Percentiles rank a stretch among this genome's conserved stretches.
Conservation (phyloP, 352 stramenopile species). For the Pythium pyrilobum region DNA sequence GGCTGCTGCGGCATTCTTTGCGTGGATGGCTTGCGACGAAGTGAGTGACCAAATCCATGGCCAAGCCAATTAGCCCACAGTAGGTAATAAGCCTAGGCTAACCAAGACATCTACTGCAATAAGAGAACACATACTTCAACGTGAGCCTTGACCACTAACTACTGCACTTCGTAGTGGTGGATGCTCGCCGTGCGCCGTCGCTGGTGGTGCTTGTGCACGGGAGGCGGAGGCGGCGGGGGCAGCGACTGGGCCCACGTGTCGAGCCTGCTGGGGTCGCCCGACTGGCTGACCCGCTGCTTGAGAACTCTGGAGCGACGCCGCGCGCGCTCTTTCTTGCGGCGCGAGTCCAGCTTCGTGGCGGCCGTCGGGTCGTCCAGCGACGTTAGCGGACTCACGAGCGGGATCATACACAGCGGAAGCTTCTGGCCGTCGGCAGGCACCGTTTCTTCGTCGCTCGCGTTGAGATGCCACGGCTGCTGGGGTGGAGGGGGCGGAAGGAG, state of each 20-base stretch:
- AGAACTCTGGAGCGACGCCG: not conserved
- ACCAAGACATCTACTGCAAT: not conserved
- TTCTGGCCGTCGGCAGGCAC: conserved; percentile 22
- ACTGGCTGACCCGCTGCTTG: not conserved
- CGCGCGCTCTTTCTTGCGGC: conserved; percentile 34
- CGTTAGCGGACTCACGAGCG: conserved; percentile 56
- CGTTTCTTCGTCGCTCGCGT: not conserved
- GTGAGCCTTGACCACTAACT: too few relatives aligned
- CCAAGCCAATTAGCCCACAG: too few relatives aligned
- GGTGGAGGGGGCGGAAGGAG: not conserved
- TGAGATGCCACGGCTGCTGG: not conserved
- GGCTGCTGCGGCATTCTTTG: conserved; percentile 2
- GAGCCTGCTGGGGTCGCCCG: not conserved
- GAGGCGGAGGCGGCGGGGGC: not conserved
- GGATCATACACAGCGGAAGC: conserved; percentile 59
- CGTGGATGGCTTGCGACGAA: not conserved
- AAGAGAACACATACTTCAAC: not conserved
- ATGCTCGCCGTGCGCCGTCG: not conserved
- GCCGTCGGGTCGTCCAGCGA: conserved; percentile 64
- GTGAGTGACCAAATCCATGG: too few relatives aligned
- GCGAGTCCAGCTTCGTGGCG: conserved; percentile 39
- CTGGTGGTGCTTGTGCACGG: not conserved
- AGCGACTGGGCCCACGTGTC: not conserved
- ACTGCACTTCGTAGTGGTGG: conserved; percentile 4
- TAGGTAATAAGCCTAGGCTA: not conserved